Conservation (phyloP, 257 asterid species). For the Scutellaria galericulata region DNA sequence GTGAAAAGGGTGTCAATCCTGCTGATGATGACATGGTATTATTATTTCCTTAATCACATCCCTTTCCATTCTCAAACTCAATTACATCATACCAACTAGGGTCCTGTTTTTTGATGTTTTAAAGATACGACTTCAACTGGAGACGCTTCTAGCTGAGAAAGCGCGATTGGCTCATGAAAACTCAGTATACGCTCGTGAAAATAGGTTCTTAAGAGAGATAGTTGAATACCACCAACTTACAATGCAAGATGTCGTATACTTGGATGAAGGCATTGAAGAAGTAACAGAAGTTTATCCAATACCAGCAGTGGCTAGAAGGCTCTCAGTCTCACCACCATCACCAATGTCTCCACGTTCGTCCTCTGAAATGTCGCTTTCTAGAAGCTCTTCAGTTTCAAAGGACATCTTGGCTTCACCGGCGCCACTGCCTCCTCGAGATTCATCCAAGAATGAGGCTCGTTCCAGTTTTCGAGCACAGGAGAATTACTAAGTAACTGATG, state of each 20-base stretch:
- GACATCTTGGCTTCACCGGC: constrained; percentile 12
- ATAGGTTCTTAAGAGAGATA: constrained; percentile 89
- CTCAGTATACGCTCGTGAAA: constrained; percentile 84
- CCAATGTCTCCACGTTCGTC: constrained; percentile 46
- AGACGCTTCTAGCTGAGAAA: constrained; percentile 93
- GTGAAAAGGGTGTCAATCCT: constrained; percentile 73
- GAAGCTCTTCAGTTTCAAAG: constrained; percentile 39
- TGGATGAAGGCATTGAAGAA: constrained; percentile 87
- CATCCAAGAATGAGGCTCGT: constrained; percentile 1
- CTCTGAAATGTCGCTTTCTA: constrained; percentile 38
- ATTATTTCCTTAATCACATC: neutral
- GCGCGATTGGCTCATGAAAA: constrained; percentile 87
- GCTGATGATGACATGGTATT: constrained; percentile 92
- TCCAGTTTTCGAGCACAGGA: too few relatives aligned
- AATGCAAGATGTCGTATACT: constrained; percentile 81
- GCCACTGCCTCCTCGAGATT: constrained; percentile 17
- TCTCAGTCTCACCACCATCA: constrained; percentile 54
- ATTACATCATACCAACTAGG: neutral
- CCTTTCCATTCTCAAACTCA: neutral
- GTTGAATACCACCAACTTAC: constrained; percentile 94
- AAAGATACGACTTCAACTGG: constrained; percentile 87
- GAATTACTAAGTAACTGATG: neutral
- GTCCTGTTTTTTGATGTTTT: neutral
- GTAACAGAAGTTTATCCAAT: constrained; percentile 68
- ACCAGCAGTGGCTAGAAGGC: constrained; percentile 51